Evolutionary conservation across 192 early-diverging fungal species (phyloP).

Genomic region (Backusella mclennaniae): DNA sequence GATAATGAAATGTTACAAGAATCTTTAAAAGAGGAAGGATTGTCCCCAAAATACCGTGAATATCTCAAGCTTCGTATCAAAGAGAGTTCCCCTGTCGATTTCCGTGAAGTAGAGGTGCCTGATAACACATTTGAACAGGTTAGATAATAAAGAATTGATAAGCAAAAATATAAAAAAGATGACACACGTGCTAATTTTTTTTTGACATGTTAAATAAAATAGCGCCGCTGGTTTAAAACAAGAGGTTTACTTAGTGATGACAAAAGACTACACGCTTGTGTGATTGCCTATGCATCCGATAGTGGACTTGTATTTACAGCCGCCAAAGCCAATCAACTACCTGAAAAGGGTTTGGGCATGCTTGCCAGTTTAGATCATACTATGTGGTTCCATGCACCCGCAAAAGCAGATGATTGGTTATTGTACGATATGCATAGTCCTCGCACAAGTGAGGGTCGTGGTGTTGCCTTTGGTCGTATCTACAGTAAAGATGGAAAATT

Average conservation of each 20-base stretch:
- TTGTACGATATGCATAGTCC: conserved; percentile 79
- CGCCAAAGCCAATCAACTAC: conserved; percentile 11
- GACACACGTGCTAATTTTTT: neutral
- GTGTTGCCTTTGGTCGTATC: conserved; percentile 74
- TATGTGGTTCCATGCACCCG: conserved; percentile 87
- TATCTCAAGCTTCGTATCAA: conserved; percentile 13
- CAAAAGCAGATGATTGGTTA: conserved; percentile 86
- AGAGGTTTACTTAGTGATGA: conserved; percentile 56
- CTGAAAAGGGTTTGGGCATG: conserved; percentile 38
- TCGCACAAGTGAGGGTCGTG: conserved; percentile 65
- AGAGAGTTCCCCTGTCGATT: conserved; percentile 17
- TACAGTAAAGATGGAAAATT: conserved; percentile 75
- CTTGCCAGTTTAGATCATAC: conserved; percentile 68
- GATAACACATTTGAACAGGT: conserved; percentile 2
- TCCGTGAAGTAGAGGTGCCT: neutral
- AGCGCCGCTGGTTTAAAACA: conserved; percentile 61
- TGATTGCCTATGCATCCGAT: conserved; percentile 54
- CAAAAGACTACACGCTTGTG: conserved; percentile 54
- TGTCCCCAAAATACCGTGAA: neutral
- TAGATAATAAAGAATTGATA: neutral
- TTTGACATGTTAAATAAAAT: neutral
- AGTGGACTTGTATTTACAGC: conserved; percentile 51
- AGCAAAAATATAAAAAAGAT: neutral
- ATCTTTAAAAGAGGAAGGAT: neutral
- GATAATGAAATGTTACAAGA: conserved; percentile 8